Evolutionary conservation across 192 early-diverging fungal species (phyloP), one percentile per base, ranked within the genome.

Genomic region (Coemansia sp.): DNA sequence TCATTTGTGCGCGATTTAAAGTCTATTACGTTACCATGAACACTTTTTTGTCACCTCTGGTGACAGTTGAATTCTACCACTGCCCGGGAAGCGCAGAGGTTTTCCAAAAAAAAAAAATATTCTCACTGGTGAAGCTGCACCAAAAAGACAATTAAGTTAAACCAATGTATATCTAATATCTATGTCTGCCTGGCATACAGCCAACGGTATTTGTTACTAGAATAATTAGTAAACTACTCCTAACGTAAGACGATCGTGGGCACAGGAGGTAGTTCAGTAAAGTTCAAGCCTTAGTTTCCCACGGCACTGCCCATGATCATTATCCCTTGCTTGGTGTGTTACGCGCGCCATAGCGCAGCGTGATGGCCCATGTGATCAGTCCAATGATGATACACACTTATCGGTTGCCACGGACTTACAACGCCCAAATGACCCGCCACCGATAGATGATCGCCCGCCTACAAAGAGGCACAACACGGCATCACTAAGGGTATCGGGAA

Each of bases 241-340:
- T 31, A 11, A 18, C 27, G 41, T 31, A 16, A 16, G 13, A 46
- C 64, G 3, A 66, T 31, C n/a, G 64, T 62, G 4, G 87, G 80
- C 24, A 84, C 76, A 15, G 70, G 29, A 46, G 75, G 79, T 13
- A 83, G 75, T 49, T 89, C 91, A 15, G 49, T n/a, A n/a, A n/a
- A n/a, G n/a, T n/a, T n/a, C n/a, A n/a, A n/a, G n/a, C n/a, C n/a
- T n/a, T n/a, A n/a, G n/a, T n/a, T n/a, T n/a, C n/a, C n/a, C n/a
- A n/a, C n/a, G n/a, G n/a, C n/a, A n/a, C n/a, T n/a, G n/a, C n/a
- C n/a, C n/a, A n/a, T n/a, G n/a, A n/a, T n/a, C n/a, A n/a, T n/a
- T n/a, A n/a, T n/a, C n/a, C n/a, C n/a, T n/a, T n/a, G n/a, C n/a
- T n/a, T n/a, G n/a, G n/a, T n/a, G n/a, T n/a, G n/a, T n/a, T n/a